Conservation (phyloP, 2,329 filamentous ascomycete species). For the Drechslera avenae region DNA sequence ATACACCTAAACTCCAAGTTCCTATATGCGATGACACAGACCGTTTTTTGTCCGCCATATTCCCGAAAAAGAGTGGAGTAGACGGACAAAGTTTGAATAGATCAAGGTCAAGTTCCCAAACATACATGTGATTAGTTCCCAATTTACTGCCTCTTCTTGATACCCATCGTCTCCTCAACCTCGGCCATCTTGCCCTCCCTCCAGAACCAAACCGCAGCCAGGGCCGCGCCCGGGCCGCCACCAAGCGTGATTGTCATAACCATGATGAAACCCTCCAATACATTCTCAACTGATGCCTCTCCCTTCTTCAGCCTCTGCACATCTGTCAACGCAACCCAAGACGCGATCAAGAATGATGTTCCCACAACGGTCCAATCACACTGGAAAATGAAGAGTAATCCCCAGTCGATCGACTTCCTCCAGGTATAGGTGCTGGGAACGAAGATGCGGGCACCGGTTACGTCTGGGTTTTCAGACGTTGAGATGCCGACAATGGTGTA, state of each 20-base stretch:
- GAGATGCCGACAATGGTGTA: constrained; percentile 17
- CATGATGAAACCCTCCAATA: constrained; percentile 14
- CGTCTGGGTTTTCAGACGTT: constrained; percentile 15
- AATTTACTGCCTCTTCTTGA: constrained; percentile 18
- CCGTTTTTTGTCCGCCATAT: too few species aligned
- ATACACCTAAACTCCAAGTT: too few species aligned
- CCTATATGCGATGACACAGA: too few species aligned
- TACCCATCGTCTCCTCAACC: constrained; percentile 12
- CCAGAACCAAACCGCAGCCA: constrained; percentile 24
- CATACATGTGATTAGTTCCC: background rate
- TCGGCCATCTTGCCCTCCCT: constrained; percentile 20
- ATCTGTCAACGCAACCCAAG: constrained; percentile 21
- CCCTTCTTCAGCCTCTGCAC: constrained; percentile 17
- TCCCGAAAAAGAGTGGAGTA: too few species aligned
- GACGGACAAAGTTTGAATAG: too few species aligned
- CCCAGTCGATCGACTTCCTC: constrained; percentile 9
- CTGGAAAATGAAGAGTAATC: constrained; percentile 26
- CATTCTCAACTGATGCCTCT: constrained; percentile 7
- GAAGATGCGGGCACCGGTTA: constrained; percentile 17
- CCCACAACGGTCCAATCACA: constrained; percentile 23
- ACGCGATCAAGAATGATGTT: constrained; percentile 3
- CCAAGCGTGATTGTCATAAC: constrained; percentile 9
- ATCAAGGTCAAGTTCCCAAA: background rate
- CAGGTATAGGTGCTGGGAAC: constrained; percentile 16
- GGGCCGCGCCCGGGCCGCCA: constrained; percentile 18